These are phyloP conservation scores for Aspergillus hiratsukae DNA, from an alignment of 2,329 filamentous ascomycete genomes.

Conservation along the genomic window DNA sequence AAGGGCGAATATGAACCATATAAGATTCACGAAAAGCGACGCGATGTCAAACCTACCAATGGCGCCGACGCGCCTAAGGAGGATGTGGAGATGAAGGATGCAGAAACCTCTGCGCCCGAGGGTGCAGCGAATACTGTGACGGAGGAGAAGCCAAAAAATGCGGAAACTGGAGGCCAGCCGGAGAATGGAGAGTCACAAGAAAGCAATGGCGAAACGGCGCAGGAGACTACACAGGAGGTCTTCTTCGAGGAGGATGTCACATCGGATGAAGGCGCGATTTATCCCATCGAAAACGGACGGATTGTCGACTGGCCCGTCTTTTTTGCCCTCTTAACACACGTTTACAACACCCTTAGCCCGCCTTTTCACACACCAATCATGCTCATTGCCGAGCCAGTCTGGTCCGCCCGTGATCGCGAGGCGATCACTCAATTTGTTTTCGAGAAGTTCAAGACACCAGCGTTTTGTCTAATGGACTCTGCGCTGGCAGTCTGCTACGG, in stretches of 20 bases:
- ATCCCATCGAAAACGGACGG: constrained; percentile 74
- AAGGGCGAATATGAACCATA: constrained; percentile 76
- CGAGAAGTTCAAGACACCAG: constrained; percentile 92
- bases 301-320: constrained; percentile 88
- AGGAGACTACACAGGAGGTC: constrained; percentile 38
- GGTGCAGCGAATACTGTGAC: constrained; percentile 13
- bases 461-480: constrained; percentile 84
- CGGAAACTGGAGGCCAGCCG: constrained; percentile 15
- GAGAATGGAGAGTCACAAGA: neutral
- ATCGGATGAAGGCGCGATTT: constrained; percentile 82
- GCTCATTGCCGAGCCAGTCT: constrained; percentile 82
- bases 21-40: constrained; percentile 59
- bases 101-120: constrained; percentile 23
- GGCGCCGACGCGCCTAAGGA: constrained; percentile 27
- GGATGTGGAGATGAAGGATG: constrained; percentile 46
- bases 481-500: constrained; percentile 75
- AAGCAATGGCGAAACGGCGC: constrained; percentile 27
- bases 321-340: constrained; percentile 85
- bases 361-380: constrained; percentile 93
- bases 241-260: constrained; percentile 86
- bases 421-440: constrained; percentile 90
- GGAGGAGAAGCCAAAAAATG: constrained; percentile 19
- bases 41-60: constrained; percentile 26
- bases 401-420: constrained; percentile 85
- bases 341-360: constrained; percentile 82